phyloP scores from a whole-genome alignment of 2,329 filamentous ascomycete genomes.

The Aschersonia sp. region DNA sequence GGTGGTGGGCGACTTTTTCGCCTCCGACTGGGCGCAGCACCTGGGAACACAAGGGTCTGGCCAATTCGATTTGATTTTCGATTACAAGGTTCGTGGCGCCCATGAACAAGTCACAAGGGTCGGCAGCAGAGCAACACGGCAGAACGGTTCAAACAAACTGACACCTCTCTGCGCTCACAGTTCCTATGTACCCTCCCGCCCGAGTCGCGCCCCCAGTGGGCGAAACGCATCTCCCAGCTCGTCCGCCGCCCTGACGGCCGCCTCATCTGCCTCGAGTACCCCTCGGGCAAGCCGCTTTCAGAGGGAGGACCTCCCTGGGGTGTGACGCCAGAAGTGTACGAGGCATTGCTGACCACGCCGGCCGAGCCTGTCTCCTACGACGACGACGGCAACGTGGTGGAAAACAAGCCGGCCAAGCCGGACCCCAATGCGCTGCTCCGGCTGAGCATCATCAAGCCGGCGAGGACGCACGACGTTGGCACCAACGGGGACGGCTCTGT shows the following conservation, averaged over 20 bases:
- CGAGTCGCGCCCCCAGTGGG: slow-evolving; percentile 36
- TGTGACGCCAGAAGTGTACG: slow-evolving; percentile 53
- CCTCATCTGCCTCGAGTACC: slow-evolving; percentile 61
- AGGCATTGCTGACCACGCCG: slow-evolving; percentile 55
- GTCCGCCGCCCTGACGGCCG: slow-evolving; percentile 29
- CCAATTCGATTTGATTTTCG: slow-evolving; percentile 50
- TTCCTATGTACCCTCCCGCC: slow-evolving; percentile 50
- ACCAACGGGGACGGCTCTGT: slow-evolving; percentile 28
- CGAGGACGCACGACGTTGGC: slow-evolving; percentile 32
- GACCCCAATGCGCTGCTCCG: slow-evolving; percentile 23
- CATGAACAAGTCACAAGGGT: too few species aligned
- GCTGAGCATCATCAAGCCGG: slow-evolving; percentile 34
- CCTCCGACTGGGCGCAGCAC: slow-evolving; percentile 33
- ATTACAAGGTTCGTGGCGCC: slow-evolving; percentile 37
- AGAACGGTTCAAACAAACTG: too few species aligned
- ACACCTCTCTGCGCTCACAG: slow-evolving; percentile 16
- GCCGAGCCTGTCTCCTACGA: slow-evolving; percentile 52
- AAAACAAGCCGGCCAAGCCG: slow-evolving; percentile 20
- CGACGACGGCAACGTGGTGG: slow-evolving; percentile 26
- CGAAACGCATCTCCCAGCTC: slow-evolving; percentile 33
- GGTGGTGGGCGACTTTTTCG: slow-evolving; percentile 53
- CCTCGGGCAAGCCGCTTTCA: slow-evolving; percentile 52
- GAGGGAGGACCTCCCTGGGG: slow-evolving; percentile 61
- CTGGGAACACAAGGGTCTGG: too few species aligned
- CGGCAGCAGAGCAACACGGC: too few species aligned